Evolutionary conservation across 2,329 filamentous ascomycete species (phyloP).

Genomic region (Juglanconis juglandina): DNA sequence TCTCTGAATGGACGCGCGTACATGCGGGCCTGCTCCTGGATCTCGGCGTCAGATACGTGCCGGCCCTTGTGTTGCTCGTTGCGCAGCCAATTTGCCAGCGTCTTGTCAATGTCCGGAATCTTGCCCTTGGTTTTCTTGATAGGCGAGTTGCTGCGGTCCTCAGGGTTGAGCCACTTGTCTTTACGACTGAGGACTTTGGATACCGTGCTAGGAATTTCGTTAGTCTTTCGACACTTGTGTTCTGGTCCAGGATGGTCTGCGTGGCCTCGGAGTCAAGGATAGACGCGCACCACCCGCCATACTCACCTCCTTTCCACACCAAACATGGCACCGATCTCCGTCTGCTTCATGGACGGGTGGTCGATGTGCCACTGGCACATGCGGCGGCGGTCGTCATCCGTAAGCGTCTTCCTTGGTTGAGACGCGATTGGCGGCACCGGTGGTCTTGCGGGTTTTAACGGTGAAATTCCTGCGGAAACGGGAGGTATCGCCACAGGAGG

Average conservation of each 20-base stretch:
- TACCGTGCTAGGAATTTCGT: slow-evolving; percentile 69
- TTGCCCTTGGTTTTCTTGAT: slow-evolving; percentile 82
- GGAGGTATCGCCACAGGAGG: slow-evolving; percentile 58
- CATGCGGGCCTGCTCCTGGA: slow-evolving; percentile 77
- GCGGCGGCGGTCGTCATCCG: slow-evolving; percentile 79
- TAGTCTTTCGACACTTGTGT: slow-evolving; percentile 21
- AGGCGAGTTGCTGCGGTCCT: slow-evolving; percentile 74
- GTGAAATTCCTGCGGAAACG: slow-evolving; percentile 47
- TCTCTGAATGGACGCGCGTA: slow-evolving; percentile 71
- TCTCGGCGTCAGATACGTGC: slow-evolving; percentile 72
- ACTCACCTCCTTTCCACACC: slow-evolving; percentile 93
- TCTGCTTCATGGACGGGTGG: slow-evolving; percentile 87
- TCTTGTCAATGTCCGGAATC: slow-evolving; percentile 85
- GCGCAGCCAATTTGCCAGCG: slow-evolving; percentile 80
- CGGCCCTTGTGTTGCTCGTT: slow-evolving; percentile 76
- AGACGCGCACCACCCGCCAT: background rate
- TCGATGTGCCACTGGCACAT: slow-evolving; percentile 96
- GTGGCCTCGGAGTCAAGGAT: background rate
- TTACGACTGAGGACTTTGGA: slow-evolving; percentile 94
- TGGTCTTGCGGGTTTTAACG: slow-evolving; percentile 43
- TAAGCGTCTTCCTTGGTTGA: slow-evolving; percentile 81
- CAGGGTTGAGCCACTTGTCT: slow-evolving; percentile 85
- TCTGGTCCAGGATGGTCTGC: background rate
- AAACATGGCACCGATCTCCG: slow-evolving; percentile 92
- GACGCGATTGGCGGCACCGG: slow-evolving; percentile 46